Conservation (phyloP, 371 early-diverging fungal species). For the Mucor plumbeus region DNA sequence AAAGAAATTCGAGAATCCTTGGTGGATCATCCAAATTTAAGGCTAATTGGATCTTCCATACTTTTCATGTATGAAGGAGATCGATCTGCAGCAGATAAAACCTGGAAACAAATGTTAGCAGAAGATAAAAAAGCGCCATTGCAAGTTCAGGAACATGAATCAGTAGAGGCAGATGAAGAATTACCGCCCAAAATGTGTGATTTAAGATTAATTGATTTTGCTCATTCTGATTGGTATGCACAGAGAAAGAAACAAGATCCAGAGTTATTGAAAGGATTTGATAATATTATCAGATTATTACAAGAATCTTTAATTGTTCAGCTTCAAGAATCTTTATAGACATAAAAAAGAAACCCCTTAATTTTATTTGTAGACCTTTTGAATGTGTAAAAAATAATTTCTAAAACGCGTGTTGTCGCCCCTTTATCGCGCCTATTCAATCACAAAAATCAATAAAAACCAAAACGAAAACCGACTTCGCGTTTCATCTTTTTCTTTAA, state of each 20-base stretch:
- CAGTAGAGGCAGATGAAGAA: constrained; percentile 55
- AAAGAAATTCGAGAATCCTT: constrained; percentile 56
- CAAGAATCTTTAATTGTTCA: constrained; percentile 31
- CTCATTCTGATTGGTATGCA: constrained; percentile 67
- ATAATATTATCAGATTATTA: constrained; percentile 33
- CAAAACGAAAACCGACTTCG: background rate
- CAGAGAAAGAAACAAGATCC: constrained; percentile 40
- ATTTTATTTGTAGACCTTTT: no score
- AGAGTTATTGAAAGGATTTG: constrained; percentile 40
- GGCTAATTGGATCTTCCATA: constrained; percentile 70
- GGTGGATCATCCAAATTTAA: constrained; percentile 49
- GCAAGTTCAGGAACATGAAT: constrained; percentile 25
- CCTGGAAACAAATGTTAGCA: constrained; percentile 47
- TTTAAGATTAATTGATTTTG: constrained; percentile 80
- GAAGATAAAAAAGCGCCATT: constrained; percentile 33
- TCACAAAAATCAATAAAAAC: background rate
- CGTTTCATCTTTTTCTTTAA: constrained; percentile 5
- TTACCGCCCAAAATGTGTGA: constrained; percentile 56
- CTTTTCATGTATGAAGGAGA: constrained; percentile 79
- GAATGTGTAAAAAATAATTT: background rate
- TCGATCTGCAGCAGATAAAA: constrained; percentile 50
- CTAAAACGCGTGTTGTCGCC: background rate
- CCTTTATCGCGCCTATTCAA: constrained; percentile 3
- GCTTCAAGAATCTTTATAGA: constrained; percentile 19
- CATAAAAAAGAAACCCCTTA: no score